Conservation (phyloP, 768 basidiomycete genomes). For the Suillus alpinus region DNA sequence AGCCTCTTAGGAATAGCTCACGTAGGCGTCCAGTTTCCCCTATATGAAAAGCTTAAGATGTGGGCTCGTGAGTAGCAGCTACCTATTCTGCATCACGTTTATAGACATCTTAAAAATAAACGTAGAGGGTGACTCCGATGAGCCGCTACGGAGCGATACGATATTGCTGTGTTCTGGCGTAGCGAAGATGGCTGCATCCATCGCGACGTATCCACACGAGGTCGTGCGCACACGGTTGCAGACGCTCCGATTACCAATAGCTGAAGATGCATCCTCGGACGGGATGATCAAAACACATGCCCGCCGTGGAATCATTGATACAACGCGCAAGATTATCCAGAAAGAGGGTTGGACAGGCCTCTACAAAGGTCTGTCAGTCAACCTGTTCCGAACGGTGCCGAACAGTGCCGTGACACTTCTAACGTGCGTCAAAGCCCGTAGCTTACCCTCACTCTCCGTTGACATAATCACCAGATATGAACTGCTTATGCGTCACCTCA, state of each 20-base stretch:
- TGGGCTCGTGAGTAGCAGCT: constrained; percentile 67
- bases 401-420: constrained; percentile 95
- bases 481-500: constrained; percentile 32
- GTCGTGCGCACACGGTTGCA: constrained; percentile 98
- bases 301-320: constrained; percentile 68
- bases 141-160: constrained; percentile 34
- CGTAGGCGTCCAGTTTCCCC: constrained; percentile 95
- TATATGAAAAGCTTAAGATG: constrained; percentile 90
- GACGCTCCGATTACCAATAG: constrained; percentile 70
- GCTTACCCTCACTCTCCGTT: constrained; percentile 4
- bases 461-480: constrained; percentile 23
- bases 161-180: constrained; percentile 91
- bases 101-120: constrained; percentile 4
- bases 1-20: constrained; percentile 90
- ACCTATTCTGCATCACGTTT: constrained; percentile 11
- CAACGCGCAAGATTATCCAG: constrained; percentile 64
- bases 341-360: constrained; percentile 89
- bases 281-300: constrained; percentile 57
- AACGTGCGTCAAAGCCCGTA: constrained; percentile 18
- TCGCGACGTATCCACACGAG: constrained; percentile 97
- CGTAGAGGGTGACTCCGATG: constrained; percentile 29
- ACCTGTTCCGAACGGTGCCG: constrained; percentile 91
- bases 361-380: constrained; percentile 93
- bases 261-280: constrained; percentile 56
- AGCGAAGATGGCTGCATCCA: constrained; percentile 93